Percentiles rank a stretch among this genome's conserved stretches.
Evolutionary conservation across 164 flowering plant genomes (phyloP).

Genomic region (Stephania japonica): DNA sequence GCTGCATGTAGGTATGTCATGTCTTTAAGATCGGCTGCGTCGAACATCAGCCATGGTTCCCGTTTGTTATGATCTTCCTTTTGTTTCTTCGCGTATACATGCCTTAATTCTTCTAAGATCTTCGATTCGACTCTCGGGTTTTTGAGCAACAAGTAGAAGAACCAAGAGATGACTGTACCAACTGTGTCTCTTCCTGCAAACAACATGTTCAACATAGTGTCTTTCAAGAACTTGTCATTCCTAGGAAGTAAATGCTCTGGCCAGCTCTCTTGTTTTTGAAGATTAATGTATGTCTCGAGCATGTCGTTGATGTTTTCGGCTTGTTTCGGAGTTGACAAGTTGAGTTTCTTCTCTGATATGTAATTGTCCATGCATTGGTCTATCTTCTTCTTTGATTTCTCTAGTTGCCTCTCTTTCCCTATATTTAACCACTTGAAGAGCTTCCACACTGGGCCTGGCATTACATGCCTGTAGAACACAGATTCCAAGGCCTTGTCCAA

Average conservation of each 20-base stretch:
- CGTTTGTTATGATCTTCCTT: too few species aligned
- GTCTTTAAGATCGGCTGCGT: constrained; percentile 17
- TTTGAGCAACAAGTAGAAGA: constrained; percentile 33
- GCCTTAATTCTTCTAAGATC: constrained; percentile 29
- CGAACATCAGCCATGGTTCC: constrained; percentile 7
- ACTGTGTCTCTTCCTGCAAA: constrained; percentile 40
- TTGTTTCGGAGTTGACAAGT: neutral
- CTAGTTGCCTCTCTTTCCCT: constrained; percentile 6
- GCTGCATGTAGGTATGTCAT: constrained; percentile 34
- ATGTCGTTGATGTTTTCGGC: neutral
- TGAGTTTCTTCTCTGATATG: neutral
- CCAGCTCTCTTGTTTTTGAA: neutral
- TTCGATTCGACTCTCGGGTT: constrained; percentile 30
- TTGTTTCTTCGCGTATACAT: neutral
- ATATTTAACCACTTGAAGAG: neutral
- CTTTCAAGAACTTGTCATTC: constrained; percentile 25
- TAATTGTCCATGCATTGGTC: neutral
- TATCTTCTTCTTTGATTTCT: neutral
- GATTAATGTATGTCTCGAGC: constrained; percentile 4
- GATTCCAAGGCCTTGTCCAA: neutral
- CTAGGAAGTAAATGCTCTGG: neutral
- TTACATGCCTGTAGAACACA: constrained; percentile 6
- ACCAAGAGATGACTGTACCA: constrained; percentile 37
- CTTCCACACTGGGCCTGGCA: neutral
- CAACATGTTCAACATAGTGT: constrained; percentile 27